Base-by-base conservation (phyloP, 2,329 filamentous ascomycete species). In the Trichoderma sp. region DNA sequence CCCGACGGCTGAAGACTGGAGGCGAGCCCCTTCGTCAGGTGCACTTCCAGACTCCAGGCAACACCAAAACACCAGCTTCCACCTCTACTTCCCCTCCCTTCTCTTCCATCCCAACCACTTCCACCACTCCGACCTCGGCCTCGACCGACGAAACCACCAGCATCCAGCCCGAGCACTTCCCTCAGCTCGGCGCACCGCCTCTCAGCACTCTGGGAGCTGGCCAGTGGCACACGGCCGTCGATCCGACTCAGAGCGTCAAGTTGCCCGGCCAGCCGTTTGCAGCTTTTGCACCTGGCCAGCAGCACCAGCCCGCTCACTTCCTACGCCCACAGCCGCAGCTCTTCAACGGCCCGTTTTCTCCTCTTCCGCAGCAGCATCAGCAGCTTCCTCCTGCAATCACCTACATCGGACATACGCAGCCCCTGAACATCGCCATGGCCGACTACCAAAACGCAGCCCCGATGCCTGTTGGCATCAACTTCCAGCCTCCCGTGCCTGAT, bases 401-500 rank as follows among this genome's bases (percentile, higher is more conserved):
- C 70, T 80, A 77, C 65, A 77, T 79, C 72, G 75, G 75, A 43
- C 55, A 75, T 28, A 72, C 74, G 65, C 71, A 73, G 53, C 68
- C 75, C 69, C 70, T 50, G 43, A 63, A 53, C 70, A 72, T 55
- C 67, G 73, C 75, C 73, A 82, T 82, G 81, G 81, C 79, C 68
- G 80, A 81, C 71, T 86, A 86, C 74, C 80, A 80, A 73, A 83
- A 84, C 74, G 73, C 80, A n/a, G 77, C 75, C n/a, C 84, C 82
- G 74, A 81, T 82, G 55, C 78, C 80, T 34, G 76, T 76, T 62
- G 85, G 85, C 68, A 77, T 86, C 64, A 85, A 87, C 77, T 90
- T 87, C 75, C 86, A 90, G 76, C 88, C 88, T 1, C 88, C 86
- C 32, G 86, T 88, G 17, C 87, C 87, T 4, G 86, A 88, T 74